Conservation (phyloP, 2,329 filamentous ascomycete species). For the Sporothrix dimorphospora region DNA sequence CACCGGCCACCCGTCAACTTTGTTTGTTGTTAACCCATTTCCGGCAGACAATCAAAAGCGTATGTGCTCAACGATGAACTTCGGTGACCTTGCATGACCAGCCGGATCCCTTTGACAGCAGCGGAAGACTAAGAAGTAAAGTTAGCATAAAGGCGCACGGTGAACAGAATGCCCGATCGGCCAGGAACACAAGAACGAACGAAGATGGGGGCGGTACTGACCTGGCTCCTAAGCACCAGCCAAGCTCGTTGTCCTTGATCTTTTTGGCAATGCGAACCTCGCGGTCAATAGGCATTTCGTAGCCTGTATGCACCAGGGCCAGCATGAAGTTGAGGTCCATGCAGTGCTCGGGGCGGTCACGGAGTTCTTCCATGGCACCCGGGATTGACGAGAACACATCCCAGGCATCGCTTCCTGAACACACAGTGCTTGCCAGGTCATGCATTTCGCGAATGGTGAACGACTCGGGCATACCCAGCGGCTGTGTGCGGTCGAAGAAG, state of each 20-base stretch:
- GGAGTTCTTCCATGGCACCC: constrained; percentile 77
- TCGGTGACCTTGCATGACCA: constrained; percentile 88
- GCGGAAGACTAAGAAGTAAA: constrained; percentile 66
- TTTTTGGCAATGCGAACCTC: constrained; percentile 99
- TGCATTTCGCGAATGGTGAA: constrained; percentile 92
- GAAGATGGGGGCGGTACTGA: constrained; percentile 50
- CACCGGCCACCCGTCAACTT: background rate
- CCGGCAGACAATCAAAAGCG: background rate
- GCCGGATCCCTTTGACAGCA: constrained; percentile 78
- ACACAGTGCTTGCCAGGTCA: constrained; percentile 82
- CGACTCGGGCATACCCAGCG: constrained; percentile 96
- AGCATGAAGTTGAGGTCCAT: constrained; percentile 97
- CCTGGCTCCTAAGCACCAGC: constrained; percentile 97
- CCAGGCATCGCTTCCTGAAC: constrained; percentile 77
- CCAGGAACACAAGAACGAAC: background rate
- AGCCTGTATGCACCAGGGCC: constrained; percentile 88
- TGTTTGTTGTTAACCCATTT: background rate
- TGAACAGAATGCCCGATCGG: background rate
- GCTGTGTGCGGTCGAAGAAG: constrained; percentile 94
- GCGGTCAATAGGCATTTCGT: constrained; percentile 95
- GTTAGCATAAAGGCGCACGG: background rate
- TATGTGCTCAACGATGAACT: constrained; percentile 53
- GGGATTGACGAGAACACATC: constrained; percentile 76
- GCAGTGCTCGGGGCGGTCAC: constrained; percentile 84
- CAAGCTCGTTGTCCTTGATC: constrained; percentile 94